Evolutionary conservation across 2,329 filamentous ascomycete species (phyloP), one percentile per base, ranked within the genome.

Genomic region (Aspergillus melleus): DNA sequence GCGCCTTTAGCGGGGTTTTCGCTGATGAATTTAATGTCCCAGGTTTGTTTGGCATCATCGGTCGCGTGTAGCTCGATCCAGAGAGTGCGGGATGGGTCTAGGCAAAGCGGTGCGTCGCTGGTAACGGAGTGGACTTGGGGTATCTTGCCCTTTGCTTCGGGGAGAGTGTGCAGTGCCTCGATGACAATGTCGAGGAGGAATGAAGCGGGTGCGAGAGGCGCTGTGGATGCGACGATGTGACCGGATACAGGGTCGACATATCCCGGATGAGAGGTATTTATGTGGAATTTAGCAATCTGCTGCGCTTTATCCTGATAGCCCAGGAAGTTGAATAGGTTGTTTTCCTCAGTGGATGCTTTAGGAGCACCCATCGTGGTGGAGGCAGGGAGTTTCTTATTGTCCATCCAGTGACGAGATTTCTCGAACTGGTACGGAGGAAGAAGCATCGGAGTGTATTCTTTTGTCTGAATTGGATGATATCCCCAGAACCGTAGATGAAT

Each of bases 391-490:
- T 49, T 55, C 22, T 65, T 65, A 20, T 66, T 64, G 4, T 76
- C 69, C 12, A 80, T 51, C 78, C 78, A 80, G 53, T 80, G 78
- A 0, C 66, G 55, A 0, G 64, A 55, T 52, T 76, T 76, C 19
- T 80, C 78, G 54, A 81, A 81, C 50, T 81, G 79, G 51, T 81
- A 81, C 0, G 79, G 77, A 0, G 79, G 79, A 0, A 81, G 67
- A 1, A 73, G 32, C 1, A 78, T 4, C 0, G 60, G 49, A 1
- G 49, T 29, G 54, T 73, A 76, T 6, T 68, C 54, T 3, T 9
- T 0, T 0, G 60, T 69, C 55, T 81, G 76, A 0, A 5, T 49
- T 0, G 24, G 14, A 42, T 74, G 72, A 44, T 77, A 72, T 0
- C 68, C 57, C 81, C 80, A 83, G 61, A 75, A 79, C 0, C 67